Evolutionary conservation across 495 filamentous ascomycete species (phyloP).

Genomic region (Bacidia rubella): DNA sequence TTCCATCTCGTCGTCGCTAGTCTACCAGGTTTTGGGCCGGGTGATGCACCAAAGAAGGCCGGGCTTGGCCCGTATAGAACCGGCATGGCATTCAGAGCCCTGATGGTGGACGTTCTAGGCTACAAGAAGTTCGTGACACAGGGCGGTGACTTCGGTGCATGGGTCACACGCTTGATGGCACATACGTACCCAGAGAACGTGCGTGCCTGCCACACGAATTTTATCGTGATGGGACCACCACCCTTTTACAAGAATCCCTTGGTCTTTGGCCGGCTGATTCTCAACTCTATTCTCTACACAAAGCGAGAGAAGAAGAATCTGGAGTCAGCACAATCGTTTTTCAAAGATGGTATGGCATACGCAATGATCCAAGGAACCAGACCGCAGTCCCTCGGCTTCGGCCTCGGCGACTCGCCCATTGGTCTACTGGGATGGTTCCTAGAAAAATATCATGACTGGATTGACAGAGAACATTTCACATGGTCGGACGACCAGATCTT

Average conservation of each 20-base stretch:
- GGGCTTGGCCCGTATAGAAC: conserved; percentile 19
- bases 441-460: conserved; percentile 24
- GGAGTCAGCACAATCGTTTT: conserved; percentile 13
- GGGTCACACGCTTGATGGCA: conserved; percentile 23
- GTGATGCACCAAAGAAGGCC: conserved; percentile 14
- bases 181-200: conserved; percentile 27
- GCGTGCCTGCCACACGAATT: conserved; percentile 23
- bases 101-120: conserved; percentile 23
- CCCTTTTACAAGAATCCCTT: conserved; percentile 11
- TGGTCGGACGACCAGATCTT: conserved; percentile 19
- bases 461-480: conserved; percentile 7
- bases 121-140: conserved; percentile 26
- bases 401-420: conserved; percentile 26
- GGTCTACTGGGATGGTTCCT: conserved; percentile 27
- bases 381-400: conserved; percentile 28
- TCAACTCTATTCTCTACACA: conserved; percentile 9
- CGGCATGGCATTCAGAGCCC: conserved; percentile 16
- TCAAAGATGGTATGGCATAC: conserved; percentile 17
- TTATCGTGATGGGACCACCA: conserved; percentile 16
- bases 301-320: conserved; percentile 12
- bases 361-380: conserved; percentile 15
- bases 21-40: conserved; percentile 22
- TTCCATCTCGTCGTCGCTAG: conserved; percentile 24
- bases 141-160: conserved; percentile 25
- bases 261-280: conserved; percentile 7